phyloP scores from a whole-genome alignment of 1,284 basidiomycete species.

The Ustilago shanxiensis region DNA sequence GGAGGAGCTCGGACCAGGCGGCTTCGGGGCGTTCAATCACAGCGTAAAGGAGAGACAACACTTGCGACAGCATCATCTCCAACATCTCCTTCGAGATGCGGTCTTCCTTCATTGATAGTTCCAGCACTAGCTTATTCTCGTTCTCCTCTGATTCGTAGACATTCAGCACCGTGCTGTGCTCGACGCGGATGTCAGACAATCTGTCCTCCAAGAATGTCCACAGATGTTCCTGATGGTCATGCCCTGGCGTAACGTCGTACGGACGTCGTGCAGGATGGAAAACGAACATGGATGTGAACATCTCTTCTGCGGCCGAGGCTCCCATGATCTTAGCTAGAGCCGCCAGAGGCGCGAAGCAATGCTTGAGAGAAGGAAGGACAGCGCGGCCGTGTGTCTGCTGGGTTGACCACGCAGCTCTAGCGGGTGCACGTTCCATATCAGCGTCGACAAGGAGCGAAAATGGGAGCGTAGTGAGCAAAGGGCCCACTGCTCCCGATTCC shows the following conservation, averaged over 20 bases:
- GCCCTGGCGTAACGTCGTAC: no score
- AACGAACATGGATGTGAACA: constrained; percentile 26
- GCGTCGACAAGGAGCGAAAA: constrained; percentile 14
- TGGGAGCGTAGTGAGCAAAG: constrained; percentile 18
- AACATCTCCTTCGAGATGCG: constrained; percentile 11
- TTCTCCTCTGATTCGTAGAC: constrained; percentile 9
- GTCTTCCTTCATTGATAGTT: constrained; percentile 26
- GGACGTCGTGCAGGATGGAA: constrained; percentile 10
- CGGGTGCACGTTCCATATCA: neutral
- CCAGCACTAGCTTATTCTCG: constrained; percentile 9
- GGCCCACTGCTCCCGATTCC: constrained; percentile 20
- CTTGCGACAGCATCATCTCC: constrained; percentile 13
- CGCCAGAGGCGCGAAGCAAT: no score
- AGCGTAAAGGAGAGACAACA: neutral
- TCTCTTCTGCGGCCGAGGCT: constrained; percentile 9
- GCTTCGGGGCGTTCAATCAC: neutral
- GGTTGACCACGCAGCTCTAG: no score
- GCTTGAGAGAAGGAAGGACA: no score
- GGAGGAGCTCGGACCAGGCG: constrained; percentile 2
- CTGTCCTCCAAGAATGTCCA: constrained; percentile 1
- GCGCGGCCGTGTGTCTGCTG: no score
- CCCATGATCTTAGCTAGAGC: constrained; percentile 6
- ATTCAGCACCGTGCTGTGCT: constrained; percentile 22
- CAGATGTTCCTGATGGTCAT: no score
- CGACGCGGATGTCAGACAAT: constrained; percentile 15